These are phyloP conservation scores for Exophiala oligosperma DNA, from an alignment of 2,329 filamentous ascomycete genomes.

Conservation along the genomic window DNA sequence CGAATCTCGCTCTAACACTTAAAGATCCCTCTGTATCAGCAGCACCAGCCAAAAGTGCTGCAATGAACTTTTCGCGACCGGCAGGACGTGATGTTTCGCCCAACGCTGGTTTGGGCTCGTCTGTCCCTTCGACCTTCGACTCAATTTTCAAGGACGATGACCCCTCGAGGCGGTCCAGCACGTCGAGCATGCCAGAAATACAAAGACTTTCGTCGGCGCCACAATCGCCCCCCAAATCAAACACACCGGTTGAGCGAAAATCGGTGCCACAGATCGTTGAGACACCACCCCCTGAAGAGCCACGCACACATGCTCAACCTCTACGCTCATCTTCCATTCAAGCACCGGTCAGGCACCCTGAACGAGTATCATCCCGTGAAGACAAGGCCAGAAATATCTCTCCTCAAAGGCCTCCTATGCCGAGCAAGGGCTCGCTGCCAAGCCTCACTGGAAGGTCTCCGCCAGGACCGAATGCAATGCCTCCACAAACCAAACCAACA, in stretches of 20 bases:
- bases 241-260: slow-evolving; percentile 49
- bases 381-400: slow-evolving; percentile 35
- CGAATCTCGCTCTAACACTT: slow-evolving; percentile 50
- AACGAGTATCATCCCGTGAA: slow-evolving; percentile 53
- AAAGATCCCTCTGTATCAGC: slow-evolving; percentile 29
- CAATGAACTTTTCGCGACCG: slow-evolving; percentile 29
- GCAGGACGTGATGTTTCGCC: slow-evolving; percentile 18
- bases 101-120: slow-evolving; percentile 4
- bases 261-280: slow-evolving; percentile 56
- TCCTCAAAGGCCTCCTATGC: slow-evolving; percentile 48
- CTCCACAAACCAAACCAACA: slow-evolving; percentile 37
- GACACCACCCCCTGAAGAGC: slow-evolving; percentile 25
- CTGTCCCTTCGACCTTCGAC: slow-evolving; percentile 30
- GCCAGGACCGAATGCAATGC: slow-evolving; percentile 34
- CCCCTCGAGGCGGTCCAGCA: slow-evolving; percentile 32
- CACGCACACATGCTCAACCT: slow-evolving; percentile 11
- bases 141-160: slow-evolving; percentile 34
- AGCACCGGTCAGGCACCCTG: slow-evolving; percentile 42
- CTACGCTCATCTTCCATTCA: slow-evolving; percentile 24
- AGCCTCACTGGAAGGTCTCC: slow-evolving; percentile 16
- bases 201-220: slow-evolving; percentile 58
- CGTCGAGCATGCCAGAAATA: slow-evolving; percentile 37
- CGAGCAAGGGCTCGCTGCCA: slow-evolving; percentile 21
- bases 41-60: slow-evolving; percentile 25
- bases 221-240: slow-evolving; percentile 57